Evolutionary conservation across 2,329 filamentous ascomycete genomes (phyloP), one percentile per base, ranked within the genome.

Genomic region (Laburnicola sp.): DNA sequence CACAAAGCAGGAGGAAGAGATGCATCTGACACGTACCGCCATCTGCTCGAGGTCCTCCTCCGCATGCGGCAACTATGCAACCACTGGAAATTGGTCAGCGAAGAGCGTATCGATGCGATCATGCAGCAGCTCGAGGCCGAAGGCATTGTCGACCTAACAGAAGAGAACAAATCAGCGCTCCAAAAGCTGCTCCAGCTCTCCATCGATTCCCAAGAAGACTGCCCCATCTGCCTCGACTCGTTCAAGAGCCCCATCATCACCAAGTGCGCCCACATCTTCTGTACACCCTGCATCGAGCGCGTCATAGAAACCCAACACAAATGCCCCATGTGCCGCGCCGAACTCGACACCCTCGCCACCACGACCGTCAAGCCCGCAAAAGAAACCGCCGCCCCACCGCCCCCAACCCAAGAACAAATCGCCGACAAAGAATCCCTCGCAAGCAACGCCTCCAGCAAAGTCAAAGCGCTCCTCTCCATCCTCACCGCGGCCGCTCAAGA

Each of bases 21-120:
- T 71, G 79, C 61, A 70, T 65, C 68, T 11, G 67, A 69, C 10
- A 66, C 68, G 0, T 95, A 94, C 66, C 85, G 87, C 6, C 83
- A 87, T 62, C 80, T 96, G 1, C 80, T 96, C 8, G 91, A 96
- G 71, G 83, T 91, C 11, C 79, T 96, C 3, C 82, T 96, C 4
- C 86, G 92, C 9, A 82, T 96, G 59, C 84, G 92, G 16, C 91
- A 96, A 74, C 82, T 88, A 69, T 96, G 91, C 73, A 91, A 93
- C 58, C 91, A 96, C 69, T 95, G 90, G 89, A 86, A 87, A 6
- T 80, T 97, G 8, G 90, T 89, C 65, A 87, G 86, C 43, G 80
- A 87, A 56, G 67, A 70, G 28, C 85, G 89, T 9, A 80, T 95
- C n/a, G 81, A 82, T 7, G 83, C 85, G n/a, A 79, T 96, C 22